Conservation (phyloP, 257 asterid genomes). For the Solanum peruvianum region DNA sequence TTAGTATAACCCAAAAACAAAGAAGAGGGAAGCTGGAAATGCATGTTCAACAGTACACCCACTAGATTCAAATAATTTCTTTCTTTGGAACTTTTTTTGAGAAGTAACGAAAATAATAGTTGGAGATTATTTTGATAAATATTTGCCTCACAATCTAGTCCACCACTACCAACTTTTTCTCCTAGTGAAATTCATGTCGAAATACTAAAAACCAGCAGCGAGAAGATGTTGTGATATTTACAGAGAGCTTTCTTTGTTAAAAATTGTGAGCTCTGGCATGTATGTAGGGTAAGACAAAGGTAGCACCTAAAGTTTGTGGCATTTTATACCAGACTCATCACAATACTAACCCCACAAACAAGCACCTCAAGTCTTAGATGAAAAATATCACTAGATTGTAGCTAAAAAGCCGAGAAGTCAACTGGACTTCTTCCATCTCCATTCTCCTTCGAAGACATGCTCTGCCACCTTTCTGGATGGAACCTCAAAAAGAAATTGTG, state of each 20-base stretch:
- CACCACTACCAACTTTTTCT: neutral
- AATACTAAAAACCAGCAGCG: neutral
- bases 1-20: neutral
- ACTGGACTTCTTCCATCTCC: neutral
- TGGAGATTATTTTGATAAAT: neutral
- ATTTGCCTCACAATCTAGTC: neutral
- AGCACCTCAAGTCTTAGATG: neutral
- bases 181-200: neutral
- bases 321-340: neutral
- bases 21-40: neutral
- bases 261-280: neutral
- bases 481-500: neutral
- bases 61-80: neutral
- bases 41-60: neutral
- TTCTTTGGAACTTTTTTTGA: neutral
- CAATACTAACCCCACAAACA: neutral
- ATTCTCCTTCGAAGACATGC: neutral
- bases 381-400: neutral
- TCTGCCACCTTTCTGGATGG: neutral
- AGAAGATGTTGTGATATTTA: neutral
- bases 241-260: neutral
- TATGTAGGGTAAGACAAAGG: neutral
- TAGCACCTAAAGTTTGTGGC: neutral
- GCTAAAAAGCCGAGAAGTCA: neutral
- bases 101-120: neutral